A percentile compares a stretch with the other conserved stretches of the same genome.
These are phyloP conservation scores for Botrytis fragariae DNA, from an alignment of 2,329 filamentous ascomycete genomes.

Conservation along the genomic window DNA sequence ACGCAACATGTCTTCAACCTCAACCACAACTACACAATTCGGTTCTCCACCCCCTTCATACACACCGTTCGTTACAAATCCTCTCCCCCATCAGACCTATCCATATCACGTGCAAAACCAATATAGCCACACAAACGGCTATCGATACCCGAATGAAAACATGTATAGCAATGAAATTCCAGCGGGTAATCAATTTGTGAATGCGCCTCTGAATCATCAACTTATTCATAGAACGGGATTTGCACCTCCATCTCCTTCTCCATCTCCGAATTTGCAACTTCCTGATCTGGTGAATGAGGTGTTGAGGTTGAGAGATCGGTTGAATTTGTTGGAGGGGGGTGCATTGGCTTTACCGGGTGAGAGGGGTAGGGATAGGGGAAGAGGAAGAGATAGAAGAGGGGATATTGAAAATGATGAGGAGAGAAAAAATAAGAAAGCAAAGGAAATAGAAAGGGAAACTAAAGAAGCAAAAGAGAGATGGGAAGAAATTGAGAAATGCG, in stretches of 20 bases:
- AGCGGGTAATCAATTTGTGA: background rate
- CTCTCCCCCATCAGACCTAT: background rate
- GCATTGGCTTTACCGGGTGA: background rate
- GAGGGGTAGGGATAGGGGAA: background rate
- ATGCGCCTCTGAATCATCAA: background rate
- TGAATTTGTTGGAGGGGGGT: background rate
- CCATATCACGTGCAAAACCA: background rate
- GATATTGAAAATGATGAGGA: background rate
- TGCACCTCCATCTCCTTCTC: background rate
- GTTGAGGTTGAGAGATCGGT: background rate
- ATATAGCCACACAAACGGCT: background rate
- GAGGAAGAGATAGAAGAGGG: background rate
- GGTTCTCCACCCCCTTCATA: background rate
- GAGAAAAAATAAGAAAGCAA: background rate
- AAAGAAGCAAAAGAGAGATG: background rate
- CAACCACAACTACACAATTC: background rate
- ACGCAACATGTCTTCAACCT: background rate
- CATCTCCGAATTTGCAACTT: background rate
- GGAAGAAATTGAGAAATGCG: background rate
- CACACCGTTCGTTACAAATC: background rate
- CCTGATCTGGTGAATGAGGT: background rate
- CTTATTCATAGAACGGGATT: background rate
- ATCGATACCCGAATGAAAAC: slow-evolving; percentile 19
- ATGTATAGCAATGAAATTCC: background rate
- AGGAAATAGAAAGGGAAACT: background rate